These are phyloP conservation scores for Ambrosia hybrid DNA, from an alignment of 140 eudicot genomes.

Conservation along the genomic window DNA sequence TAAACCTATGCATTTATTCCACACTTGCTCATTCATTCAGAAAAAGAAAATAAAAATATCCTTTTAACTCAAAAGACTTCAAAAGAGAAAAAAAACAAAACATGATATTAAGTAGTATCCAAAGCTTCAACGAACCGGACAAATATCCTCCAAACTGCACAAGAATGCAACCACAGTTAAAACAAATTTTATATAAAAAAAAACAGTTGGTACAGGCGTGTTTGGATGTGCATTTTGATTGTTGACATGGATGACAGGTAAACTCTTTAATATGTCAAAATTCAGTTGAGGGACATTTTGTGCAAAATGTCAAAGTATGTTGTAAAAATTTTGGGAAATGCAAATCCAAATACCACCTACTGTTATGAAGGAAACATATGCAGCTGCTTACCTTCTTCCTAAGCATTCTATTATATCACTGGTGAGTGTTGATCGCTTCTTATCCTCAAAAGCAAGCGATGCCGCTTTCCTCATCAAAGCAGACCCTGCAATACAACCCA, in stretches of 20 bases:
- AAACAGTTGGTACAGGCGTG: too few relatives aligned
- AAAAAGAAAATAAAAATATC: neutral
- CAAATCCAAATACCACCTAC: neutral
- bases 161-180: slow-evolving; percentile 9
- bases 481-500: slow-evolving; percentile 88
- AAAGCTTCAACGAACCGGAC: slow-evolving; percentile 41
- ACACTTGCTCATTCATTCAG: neutral
- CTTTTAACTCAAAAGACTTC: slow-evolving; percentile 1
- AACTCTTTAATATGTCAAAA: too few relatives aligned
- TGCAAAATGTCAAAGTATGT: too few relatives aligned
- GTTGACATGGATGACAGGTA: too few relatives aligned
- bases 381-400: slow-evolving; percentile 70
- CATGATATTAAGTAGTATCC: slow-evolving; percentile 4
- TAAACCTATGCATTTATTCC: slow-evolving; percentile 13
- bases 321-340: neutral
- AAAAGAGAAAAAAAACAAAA: neutral
- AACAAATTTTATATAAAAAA: neutral
- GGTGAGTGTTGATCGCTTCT: slow-evolving; percentile 86
- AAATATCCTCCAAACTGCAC: slow-evolving; percentile 83
- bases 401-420: slow-evolving; percentile 81
- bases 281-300: too few relatives aligned
- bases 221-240: too few relatives aligned
- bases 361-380: neutral
- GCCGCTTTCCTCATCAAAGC: slow-evolving; percentile 88
- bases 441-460: slow-evolving; percentile 70